Percentiles rank a stretch among this genome's conserved stretches.
Conservation (phyloP, 345 rosid species). For the Erodium maritimum region DNA sequence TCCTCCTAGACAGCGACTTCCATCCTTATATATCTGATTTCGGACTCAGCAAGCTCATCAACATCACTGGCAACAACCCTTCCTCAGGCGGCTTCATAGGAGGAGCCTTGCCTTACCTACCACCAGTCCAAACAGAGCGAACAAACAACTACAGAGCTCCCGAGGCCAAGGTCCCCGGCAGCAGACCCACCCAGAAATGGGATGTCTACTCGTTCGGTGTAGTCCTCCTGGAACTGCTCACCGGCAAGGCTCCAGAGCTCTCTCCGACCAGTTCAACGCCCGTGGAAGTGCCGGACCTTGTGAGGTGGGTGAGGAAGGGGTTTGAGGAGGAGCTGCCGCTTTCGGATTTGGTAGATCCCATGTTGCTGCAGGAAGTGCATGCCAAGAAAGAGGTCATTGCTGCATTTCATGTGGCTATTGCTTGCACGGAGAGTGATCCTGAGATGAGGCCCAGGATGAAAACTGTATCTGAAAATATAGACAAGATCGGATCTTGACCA, state of each 20-base stretch:
- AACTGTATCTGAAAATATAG: constrained; percentile 73
- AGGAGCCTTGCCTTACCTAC: constrained; percentile 63
- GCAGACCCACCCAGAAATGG: constrained; percentile 73
- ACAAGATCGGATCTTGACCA: constrained; percentile 42
- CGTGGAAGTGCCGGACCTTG: constrained; percentile 59
- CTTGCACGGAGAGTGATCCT: constrained; percentile 80
- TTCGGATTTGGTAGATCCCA: constrained; percentile 84
- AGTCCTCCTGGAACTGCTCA: constrained; percentile 66
- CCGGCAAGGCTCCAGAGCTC: constrained; percentile 82
- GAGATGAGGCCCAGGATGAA: constrained; percentile 93
- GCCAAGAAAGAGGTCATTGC: constrained; percentile 87
- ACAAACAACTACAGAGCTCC: constrained; percentile 71
- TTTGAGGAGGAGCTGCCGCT: constrained; percentile 75
- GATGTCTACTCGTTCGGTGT: constrained; percentile 84
- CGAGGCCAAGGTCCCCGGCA: constrained; percentile 57
- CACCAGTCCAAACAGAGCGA: constrained; percentile 42
- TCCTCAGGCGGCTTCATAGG: constrained; percentile 74
- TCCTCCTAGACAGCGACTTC: constrained; percentile 71
- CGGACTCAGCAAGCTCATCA: constrained; percentile 67
- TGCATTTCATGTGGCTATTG: constrained; percentile 70
- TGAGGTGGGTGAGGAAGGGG: constrained; percentile 89
- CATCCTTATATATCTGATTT: constrained; percentile 77
- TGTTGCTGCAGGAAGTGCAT: constrained; percentile 80
- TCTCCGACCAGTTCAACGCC: constrained; percentile 63
- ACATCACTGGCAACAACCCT: constrained; percentile 53